Percentiles rank a stretch among this genome's conserved stretches.
These are phyloP conservation scores for Chrysanthemum makinoi DNA, from an alignment of 129 eudicot species.

Conservation along the genomic window DNA sequence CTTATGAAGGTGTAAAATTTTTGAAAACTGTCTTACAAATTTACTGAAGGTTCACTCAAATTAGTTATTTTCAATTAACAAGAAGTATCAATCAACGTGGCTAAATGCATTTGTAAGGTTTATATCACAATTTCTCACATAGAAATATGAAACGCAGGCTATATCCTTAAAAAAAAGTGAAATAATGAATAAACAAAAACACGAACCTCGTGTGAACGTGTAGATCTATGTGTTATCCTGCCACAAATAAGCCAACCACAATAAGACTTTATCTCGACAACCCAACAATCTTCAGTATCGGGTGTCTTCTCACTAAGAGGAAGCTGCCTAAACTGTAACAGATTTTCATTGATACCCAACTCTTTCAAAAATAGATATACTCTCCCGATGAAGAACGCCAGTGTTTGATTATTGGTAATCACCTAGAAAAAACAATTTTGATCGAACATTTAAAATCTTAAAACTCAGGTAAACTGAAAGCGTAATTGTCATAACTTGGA, in stretches of 20 bases:
- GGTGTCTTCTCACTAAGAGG: slow-evolving; percentile 87
- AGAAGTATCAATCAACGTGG: too few species aligned
- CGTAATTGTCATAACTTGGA: too few species aligned
- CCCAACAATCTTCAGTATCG: slow-evolving; percentile 85
- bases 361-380: slow-evolving; percentile 56
- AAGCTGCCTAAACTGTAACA: slow-evolving; percentile 61
- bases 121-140: background rate
- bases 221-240: slow-evolving; percentile 73
- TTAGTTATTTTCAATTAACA: too few species aligned
- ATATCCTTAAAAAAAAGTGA: slow-evolving; percentile 41
- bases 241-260: slow-evolving; percentile 82
- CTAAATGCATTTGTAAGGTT: too few species aligned
- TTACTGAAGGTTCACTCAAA: too few species aligned
- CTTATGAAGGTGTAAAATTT: too few species aligned
- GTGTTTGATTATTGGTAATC: slow-evolving; percentile 63
- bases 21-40: too few species aligned
- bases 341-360: slow-evolving; percentile 59
- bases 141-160: background rate
- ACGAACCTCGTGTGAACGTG: slow-evolving; percentile 61
- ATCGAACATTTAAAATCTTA: too few species aligned
- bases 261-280: slow-evolving; percentile 69
- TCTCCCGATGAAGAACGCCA: slow-evolving; percentile 72
- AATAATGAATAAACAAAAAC: background rate
- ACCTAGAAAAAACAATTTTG: slow-evolving; percentile 33
- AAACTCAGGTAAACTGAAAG: too few species aligned